Evolutionary conservation across 2,329 filamentous ascomycete genomes (phyloP), one percentile per base, ranked within the genome.

Genomic region (Samsoniella hepiali): DNA sequence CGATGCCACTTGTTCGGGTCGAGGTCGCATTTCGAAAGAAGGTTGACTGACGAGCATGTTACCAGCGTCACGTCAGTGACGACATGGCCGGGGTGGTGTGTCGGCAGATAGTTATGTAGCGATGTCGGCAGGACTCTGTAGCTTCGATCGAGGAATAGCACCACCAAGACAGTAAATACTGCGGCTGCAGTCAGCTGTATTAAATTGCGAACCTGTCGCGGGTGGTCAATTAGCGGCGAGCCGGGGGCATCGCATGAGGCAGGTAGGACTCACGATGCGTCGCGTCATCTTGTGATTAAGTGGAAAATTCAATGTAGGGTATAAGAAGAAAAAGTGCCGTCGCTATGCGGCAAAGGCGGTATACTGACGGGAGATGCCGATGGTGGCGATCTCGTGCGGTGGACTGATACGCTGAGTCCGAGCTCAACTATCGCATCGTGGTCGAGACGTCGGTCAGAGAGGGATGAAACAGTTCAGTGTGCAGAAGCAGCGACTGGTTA

Each of bases 91-190:
- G 91, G 86, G 72, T 96, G 91, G 76, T 97, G 93, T 66, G 88
- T 85, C 32, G 93, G 93, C 71, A 96, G 87, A 75, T 94, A 91
- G 74, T 87, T 90, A 81, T 97, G 93, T 69, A 97, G 89, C 65
- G 89, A 86, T 71, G 88, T 87, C 49, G 93, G 93, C 42, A 97
- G 86, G 65, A 97, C 90, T 69, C 91, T 86, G 79, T 95, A 96
- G 74, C 90, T 91, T 72, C 88, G 91, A 78, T 97, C 93, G 79
- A 97, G 88, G 75, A 96, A 84, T 75, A 94, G 87, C 68, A 93
- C 77, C 70, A 94, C 77, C 70, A 93, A 73, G 68, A 94, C 80
- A 68, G 89, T 85, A 71, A 92, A 79, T 68, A 84, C 74, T 63
- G 85, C 81, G 63, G 92, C 81, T 63, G 86, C 81, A 67, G 84